Evolutionary conservation across 805 yeast genomes (phyloP).

Genomic region (Wickerhamomyces alni): DNA sequence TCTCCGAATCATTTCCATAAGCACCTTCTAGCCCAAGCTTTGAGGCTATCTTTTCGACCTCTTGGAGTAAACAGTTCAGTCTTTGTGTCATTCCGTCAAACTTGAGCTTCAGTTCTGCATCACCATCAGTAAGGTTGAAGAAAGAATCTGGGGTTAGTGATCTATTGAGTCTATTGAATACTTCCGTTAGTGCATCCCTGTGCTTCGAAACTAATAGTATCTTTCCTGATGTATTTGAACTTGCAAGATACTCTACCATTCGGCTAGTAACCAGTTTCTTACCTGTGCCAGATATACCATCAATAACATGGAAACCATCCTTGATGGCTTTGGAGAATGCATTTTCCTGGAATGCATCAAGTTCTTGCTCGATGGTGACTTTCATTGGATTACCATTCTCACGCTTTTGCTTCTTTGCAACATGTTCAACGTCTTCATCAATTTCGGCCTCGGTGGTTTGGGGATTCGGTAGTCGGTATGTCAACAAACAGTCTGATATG

Average conservation of each 20-base stretch:
- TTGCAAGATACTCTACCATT: slow-evolving; percentile 16
- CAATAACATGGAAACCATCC: slow-evolving; percentile 39
- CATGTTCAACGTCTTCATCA: too few relatives aligned
- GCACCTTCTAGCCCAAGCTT: slow-evolving; percentile 27
- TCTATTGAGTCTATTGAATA: neutral
- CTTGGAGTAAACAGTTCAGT: slow-evolving; percentile 11
- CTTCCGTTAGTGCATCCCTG: neutral
- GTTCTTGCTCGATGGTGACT: neutral
- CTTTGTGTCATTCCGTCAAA: slow-evolving; percentile 5
- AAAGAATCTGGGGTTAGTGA: neutral
- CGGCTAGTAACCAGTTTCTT: slow-evolving; percentile 27
- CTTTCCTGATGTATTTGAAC: slow-evolving; percentile 16
- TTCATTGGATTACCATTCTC: too few relatives aligned
- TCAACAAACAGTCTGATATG: slow-evolving; percentile 29
- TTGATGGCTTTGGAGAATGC: slow-evolving; percentile 20
- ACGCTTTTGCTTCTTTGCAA: too few relatives aligned
- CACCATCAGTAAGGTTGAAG: slow-evolving; percentile 6
- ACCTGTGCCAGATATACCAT: slow-evolving; percentile 54
- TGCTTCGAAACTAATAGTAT: slow-evolving; percentile 10
- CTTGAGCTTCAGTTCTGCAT: neutral
- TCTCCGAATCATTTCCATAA: slow-evolving; percentile 31
- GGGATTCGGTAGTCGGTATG: neutral
- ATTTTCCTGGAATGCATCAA: neutral
- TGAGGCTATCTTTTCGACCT: slow-evolving; percentile 27
- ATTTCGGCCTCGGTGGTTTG: neutral